Conservation (phyloP, 2,329 filamentous ascomycete species). For the Colletotrichum nymphaeae region DNA sequence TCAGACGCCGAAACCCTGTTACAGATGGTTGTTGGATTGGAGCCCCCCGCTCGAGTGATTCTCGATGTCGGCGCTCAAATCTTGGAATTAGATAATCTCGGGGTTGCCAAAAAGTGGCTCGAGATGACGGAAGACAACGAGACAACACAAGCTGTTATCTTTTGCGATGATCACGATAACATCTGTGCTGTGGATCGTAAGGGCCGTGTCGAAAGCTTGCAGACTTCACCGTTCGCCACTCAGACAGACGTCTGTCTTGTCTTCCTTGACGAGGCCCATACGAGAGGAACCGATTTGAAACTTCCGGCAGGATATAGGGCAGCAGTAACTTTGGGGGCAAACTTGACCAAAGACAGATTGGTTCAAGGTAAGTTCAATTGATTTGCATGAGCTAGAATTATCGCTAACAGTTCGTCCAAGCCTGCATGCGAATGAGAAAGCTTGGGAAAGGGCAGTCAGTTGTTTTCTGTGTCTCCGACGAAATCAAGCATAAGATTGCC, state of each 20-base stretch:
- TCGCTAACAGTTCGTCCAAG: no score
- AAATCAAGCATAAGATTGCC: slow-evolving; percentile 67
- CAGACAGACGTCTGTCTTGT: slow-evolving; percentile 71
- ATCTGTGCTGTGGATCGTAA: slow-evolving; percentile 62
- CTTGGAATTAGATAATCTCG: slow-evolving; percentile 69
- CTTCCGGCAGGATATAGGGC: slow-evolving; percentile 70
- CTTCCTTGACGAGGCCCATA: slow-evolving; percentile 78
- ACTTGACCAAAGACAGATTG: slow-evolving; percentile 74
- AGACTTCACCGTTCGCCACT: slow-evolving; percentile 67
- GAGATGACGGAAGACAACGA: slow-evolving; percentile 28
- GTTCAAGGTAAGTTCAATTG: slow-evolving; percentile 66
- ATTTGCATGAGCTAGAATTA: no score
- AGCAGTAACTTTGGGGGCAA: slow-evolving; percentile 74
- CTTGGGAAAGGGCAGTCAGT: slow-evolving; percentile 70
- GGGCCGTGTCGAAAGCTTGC: slow-evolving; percentile 59
- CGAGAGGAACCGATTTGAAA: slow-evolving; percentile 75
- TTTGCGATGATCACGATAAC: slow-evolving; percentile 67
- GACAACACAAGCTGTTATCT: slow-evolving; percentile 61
- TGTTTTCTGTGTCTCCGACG: slow-evolving; percentile 67
- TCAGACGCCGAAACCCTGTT: slow-evolving; percentile 58
- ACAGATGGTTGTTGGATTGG: slow-evolving; percentile 50
- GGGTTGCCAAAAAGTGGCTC: slow-evolving; percentile 67
- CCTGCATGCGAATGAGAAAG: not conserved
- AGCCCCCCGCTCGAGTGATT: slow-evolving; percentile 64
- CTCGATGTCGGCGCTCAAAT: slow-evolving; percentile 79